Percentiles rank a stretch among this genome's conserved stretches.
Evolutionary conservation across 345 rosid species (phyloP).

Genomic region (Turnera subulata): DNA sequence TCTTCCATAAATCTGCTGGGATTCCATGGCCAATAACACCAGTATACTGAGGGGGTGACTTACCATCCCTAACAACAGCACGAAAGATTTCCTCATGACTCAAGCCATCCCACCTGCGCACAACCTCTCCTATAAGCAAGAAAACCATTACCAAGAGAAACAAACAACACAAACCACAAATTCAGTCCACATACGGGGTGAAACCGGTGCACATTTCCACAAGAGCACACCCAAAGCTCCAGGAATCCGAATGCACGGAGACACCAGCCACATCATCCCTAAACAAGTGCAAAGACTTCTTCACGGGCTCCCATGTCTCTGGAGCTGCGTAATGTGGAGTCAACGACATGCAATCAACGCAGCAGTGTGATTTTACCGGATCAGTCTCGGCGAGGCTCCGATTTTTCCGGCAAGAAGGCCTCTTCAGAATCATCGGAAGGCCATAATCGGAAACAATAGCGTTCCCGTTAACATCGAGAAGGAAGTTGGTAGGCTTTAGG

Average conservation of each 20-base stretch:
- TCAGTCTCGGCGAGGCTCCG: slow-evolving; percentile 57
- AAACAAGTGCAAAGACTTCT: slow-evolving; percentile 74
- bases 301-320: slow-evolving; percentile 98
- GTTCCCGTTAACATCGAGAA: slow-evolving; percentile 69
- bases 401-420: slow-evolving; percentile 72
- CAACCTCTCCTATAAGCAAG: slow-evolving; percentile 2
- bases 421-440: slow-evolving; percentile 82
- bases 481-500: slow-evolving; percentile 93
- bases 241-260: slow-evolving; percentile 91
- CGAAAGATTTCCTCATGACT: slow-evolving; percentile 88
- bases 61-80: slow-evolving; percentile 78
- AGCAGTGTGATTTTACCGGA: slow-evolving; percentile 48
- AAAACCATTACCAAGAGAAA: slow-evolving; percentile 3
- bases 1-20: slow-evolving; percentile 93
- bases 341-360: slow-evolving; percentile 80
- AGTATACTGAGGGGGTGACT: slow-evolving; percentile 91
- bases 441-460: slow-evolving; percentile 97
- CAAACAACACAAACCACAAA: slow-evolving; percentile 14
- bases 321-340: slow-evolving; percentile 94
- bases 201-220: slow-evolving; percentile 99
- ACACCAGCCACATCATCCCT: slow-evolving; percentile 93
- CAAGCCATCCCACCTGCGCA: slow-evolving; percentile 87
- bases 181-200: slow-evolving; percentile 69
- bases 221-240: slow-evolving; percentile 99
- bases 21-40: slow-evolving; percentile 97